These are phyloP conservation scores for Lepiota venenata DNA, from an alignment of 768 basidiomycete genomes.

Conservation along the genomic window DNA sequence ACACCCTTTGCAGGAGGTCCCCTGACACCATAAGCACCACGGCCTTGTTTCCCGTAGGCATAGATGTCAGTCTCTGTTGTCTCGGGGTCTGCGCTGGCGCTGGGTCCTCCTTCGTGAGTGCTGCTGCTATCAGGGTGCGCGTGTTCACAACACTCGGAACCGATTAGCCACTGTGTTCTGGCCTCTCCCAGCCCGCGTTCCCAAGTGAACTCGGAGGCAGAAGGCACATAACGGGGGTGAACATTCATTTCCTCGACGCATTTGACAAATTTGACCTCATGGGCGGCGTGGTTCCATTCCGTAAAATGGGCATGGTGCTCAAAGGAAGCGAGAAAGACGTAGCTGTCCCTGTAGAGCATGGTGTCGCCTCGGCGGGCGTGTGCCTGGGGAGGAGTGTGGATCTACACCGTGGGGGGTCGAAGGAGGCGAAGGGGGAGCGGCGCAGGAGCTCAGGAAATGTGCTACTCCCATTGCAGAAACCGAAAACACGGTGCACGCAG, in stretches of 20 bases:
- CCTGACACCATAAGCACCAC: constrained; percentile 20
- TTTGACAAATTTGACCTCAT: constrained; percentile 63
- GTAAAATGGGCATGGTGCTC: constrained; percentile 75
- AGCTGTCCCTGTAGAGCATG: constrained; percentile 57
- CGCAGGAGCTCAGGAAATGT: constrained; percentile 76
- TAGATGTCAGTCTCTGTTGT: not conserved
- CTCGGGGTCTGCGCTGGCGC: not conserved
- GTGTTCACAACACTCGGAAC: too few relatives aligned
- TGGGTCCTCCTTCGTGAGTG: constrained; percentile 3
- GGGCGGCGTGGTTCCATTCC: constrained; percentile 70
- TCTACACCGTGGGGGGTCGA: constrained; percentile 74
- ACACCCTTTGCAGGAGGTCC: not conserved
- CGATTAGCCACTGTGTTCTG: constrained; percentile 28
- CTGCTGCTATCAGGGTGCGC: too few relatives aligned
- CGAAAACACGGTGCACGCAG: too few relatives aligned
- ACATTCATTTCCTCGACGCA: constrained; percentile 63
- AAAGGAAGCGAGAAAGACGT: constrained; percentile 62
- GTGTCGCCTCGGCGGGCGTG: constrained; percentile 74
- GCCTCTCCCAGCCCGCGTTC: constrained; percentile 33
- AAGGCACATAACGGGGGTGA: constrained; percentile 20
- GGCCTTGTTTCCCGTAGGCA: constrained; percentile 16
- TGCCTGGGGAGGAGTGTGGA: constrained; percentile 68
- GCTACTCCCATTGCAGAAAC: too few relatives aligned
- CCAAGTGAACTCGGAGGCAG: constrained; percentile 32
- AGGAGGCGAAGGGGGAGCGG: constrained; percentile 79